These are phyloP conservation scores for Exophiala mesophila DNA, from an alignment of 2,329 filamentous ascomycete species.

Conservation along the genomic window DNA sequence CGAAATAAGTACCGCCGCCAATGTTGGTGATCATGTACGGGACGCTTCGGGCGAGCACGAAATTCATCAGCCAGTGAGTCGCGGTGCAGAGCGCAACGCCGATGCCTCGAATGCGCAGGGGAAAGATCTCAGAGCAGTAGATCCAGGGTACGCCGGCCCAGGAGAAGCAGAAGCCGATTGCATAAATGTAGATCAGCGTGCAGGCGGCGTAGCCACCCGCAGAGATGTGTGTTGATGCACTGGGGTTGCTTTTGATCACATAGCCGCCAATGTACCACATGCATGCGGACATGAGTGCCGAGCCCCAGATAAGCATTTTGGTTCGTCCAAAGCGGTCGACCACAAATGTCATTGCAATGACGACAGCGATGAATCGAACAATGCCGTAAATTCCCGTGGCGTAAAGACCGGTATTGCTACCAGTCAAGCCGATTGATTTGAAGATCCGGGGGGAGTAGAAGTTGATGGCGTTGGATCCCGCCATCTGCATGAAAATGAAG, in stretches of 20 bases:
- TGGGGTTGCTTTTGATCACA: conserved; percentile 32
- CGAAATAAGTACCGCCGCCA: conserved; percentile 37
- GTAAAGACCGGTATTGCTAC: conserved; percentile 49
- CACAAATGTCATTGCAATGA: conserved; percentile 40
- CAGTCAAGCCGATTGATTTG: conserved; percentile 33
- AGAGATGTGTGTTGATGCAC: conserved; percentile 28
- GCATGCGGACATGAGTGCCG: conserved; percentile 31
- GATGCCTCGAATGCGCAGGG: conserved; percentile 36
- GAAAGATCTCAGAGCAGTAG: conserved; percentile 35
- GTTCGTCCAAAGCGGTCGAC: conserved; percentile 38
- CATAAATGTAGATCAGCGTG: conserved; percentile 49
- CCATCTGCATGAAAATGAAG: conserved; percentile 38
- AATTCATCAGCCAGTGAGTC: conserved; percentile 39
- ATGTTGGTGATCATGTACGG: conserved; percentile 39
- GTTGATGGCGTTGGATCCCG: conserved; percentile 37
- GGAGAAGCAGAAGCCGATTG: conserved; percentile 32
- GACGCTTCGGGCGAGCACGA: conserved; percentile 40
- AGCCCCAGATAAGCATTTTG: conserved; percentile 33
- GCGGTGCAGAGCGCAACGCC: conserved; percentile 36
- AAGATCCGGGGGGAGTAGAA: conserved; percentile 40
- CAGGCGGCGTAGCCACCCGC: conserved; percentile 35
- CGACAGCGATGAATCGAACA: conserved; percentile 63
- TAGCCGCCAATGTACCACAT: conserved; percentile 39
- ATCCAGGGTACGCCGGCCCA: conserved; percentile 36
- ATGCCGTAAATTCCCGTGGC: conserved; percentile 69